phyloP scores from a whole-genome alignment of 164 flowering plant genomes.

The Chimonanthus praecox region DNA sequence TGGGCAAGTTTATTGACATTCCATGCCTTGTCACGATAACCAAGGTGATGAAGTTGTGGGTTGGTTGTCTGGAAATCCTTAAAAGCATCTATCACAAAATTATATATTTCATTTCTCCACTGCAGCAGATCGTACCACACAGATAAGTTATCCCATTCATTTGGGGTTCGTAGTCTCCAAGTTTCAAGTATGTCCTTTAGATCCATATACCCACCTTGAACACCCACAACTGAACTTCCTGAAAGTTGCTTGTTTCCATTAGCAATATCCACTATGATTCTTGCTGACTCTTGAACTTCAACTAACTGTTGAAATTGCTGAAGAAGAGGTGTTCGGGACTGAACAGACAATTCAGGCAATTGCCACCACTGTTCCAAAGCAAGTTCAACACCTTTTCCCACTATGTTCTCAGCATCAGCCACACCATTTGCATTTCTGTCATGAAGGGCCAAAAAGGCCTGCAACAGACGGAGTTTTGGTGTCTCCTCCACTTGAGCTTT shows the following conservation, averaged over 20 bases:
- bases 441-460: constrained; percentile 87
- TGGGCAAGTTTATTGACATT: constrained; percentile 96
- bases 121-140: constrained; percentile 98
- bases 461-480: constrained; percentile 69
- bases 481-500: constrained; percentile 94
- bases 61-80: constrained; percentile 75
- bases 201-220: constrained; percentile 79
- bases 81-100: constrained; percentile 91
- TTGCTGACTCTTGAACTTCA: constrained; percentile 90
- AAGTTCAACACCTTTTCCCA: constrained; percentile 88
- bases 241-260: constrained; percentile 76
- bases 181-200: constrained; percentile 97
- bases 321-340: constrained; percentile 73
- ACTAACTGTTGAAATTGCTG: constrained; percentile 92
- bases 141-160: constrained; percentile 96
- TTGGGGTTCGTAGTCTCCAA: constrained; percentile 96
- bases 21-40: constrained; percentile 99
- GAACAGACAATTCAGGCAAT: constrained; percentile 86
- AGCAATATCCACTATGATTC: constrained; percentile 75
- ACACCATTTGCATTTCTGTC: constrained; percentile 79
- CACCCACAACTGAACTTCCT: constrained; percentile 56
- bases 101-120: constrained; percentile 99
- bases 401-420: constrained; percentile 77
- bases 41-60: constrained; percentile 89
- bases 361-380: constrained; percentile 96